Evolutionary conservation across 345 rosid species (phyloP).

Genomic region (Anastatica hierochuntica): DNA sequence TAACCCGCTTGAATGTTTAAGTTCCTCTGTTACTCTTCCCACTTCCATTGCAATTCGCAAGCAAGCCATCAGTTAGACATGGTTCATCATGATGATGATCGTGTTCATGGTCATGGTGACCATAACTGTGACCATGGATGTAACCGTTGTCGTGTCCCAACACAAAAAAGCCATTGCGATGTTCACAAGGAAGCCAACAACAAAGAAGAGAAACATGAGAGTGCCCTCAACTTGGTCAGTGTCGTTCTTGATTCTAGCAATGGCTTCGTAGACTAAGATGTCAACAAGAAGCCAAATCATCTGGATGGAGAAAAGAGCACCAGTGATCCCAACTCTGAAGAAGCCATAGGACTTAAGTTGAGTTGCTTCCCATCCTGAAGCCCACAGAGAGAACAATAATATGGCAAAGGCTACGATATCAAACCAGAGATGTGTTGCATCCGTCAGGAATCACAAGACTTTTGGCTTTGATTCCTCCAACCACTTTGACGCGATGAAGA

Average conservation of each 20-base stretch:
- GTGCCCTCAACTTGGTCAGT: not conserved
- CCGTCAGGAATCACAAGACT: constrained; percentile 49
- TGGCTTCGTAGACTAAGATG: constrained; percentile 50
- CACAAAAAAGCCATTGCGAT: not conserved
- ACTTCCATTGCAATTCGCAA: too few relatives aligned
- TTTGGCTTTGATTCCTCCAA: constrained; percentile 56
- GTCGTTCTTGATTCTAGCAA: constrained; percentile 24
- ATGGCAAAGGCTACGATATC: constrained; percentile 63
- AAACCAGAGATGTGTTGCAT: constrained; percentile 52
- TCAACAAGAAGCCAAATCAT: constrained; percentile 59
- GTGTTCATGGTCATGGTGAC: constrained; percentile 16
- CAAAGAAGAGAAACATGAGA: not conserved
- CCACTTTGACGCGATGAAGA: constrained; percentile 32
- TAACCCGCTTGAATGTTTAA: too few relatives aligned
- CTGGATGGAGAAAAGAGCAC: constrained; percentile 52
- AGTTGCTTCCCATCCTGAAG: constrained; percentile 56
- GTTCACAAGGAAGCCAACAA: not conserved
- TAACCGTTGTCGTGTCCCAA: too few relatives aligned
- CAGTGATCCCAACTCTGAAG: constrained; percentile 44
- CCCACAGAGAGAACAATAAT: constrained; percentile 52
- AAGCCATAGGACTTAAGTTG: constrained; percentile 48
- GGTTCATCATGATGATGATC: not conserved
- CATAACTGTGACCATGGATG: constrained; percentile 5
- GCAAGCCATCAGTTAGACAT: constrained; percentile 25
- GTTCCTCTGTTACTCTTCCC: too few relatives aligned